phyloP scores from a whole-genome alignment of 1,284 basidiomycete species.

The Cerrena zonata region DNA sequence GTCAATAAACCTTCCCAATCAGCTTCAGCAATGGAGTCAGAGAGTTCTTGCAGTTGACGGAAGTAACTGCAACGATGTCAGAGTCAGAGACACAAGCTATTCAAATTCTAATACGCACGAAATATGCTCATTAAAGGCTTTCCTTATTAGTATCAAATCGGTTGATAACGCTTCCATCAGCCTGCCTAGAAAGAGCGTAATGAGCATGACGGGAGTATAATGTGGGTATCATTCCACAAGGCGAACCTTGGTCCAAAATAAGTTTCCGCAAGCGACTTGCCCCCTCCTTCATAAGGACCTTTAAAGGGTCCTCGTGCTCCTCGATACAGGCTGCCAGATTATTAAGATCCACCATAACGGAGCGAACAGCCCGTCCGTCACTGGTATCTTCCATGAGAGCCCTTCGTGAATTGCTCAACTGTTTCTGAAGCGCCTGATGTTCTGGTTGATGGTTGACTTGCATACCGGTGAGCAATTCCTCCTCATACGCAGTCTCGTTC shows the following conservation, averaged over 20 bases:
- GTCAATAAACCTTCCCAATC: conserved; percentile 42
- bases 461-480: conserved; percentile 23
- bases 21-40: conserved; percentile 66
- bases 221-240: neutral
- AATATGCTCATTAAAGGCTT: conserved; percentile 65
- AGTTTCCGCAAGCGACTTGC: conserved; percentile 45
- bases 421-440: conserved; percentile 50
- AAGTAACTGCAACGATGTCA: conserved; percentile 49
- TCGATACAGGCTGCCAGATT: conserved; percentile 38
- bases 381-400: conserved; percentile 38
- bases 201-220: conserved; percentile 7
- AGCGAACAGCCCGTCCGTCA: conserved; percentile 55
- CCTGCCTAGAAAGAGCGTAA: conserved; percentile 29
- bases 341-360: conserved; percentile 57
- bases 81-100: neutral
- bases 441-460: conserved; percentile 49
- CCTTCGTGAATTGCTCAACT: conserved; percentile 48
- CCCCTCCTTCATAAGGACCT: conserved; percentile 45
- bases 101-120: conserved; percentile 29
- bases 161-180: conserved; percentile 60
- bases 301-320: conserved; percentile 52
- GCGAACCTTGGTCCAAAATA: conserved; percentile 52
- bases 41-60: conserved; percentile 76
- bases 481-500: conserved; percentile 21
- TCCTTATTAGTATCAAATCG: conserved; percentile 61